phyloP scores from a whole-genome alignment of 352 stramenopile genomes.

The Globisporangium emineosum region DNA sequence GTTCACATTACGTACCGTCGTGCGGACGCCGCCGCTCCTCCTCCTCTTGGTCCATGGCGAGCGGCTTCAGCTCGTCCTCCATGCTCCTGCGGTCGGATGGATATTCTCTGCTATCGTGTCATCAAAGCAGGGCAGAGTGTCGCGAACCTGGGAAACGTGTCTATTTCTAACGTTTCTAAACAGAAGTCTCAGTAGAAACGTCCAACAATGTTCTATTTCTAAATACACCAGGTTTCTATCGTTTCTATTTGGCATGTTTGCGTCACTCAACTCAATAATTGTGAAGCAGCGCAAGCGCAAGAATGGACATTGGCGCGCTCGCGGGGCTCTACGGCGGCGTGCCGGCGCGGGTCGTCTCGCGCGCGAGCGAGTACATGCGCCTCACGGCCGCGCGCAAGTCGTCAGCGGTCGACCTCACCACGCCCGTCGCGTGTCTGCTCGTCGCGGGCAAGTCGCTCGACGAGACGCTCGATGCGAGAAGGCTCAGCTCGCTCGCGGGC shows the following conservation, averaged over 20 bases:
- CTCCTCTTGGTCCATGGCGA: not conserved
- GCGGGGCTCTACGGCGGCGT: conserved; percentile 51
- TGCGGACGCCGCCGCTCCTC: not conserved
- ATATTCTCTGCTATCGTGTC: conserved; percentile 10
- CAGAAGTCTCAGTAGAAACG: not conserved
- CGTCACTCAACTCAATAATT: not conserved
- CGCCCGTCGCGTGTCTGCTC: conserved; percentile 61
- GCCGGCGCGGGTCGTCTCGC: conserved; percentile 42
- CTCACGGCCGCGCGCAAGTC: conserved; percentile 45
- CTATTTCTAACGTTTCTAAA: not conserved
- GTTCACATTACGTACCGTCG: not conserved
- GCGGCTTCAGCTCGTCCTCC: conserved; percentile 9
- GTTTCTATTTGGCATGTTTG: not conserved
- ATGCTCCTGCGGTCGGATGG: not conserved
- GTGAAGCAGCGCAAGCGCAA: not conserved
- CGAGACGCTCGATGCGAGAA: conserved; percentile 43
- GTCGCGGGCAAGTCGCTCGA: conserved; percentile 50
- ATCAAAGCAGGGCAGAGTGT: conserved; percentile 1
- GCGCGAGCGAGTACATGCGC: conserved; percentile 53
- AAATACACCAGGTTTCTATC: not conserved
- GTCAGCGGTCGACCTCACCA: conserved; percentile 25
- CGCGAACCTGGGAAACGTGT: no score
- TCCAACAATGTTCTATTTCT: not conserved
- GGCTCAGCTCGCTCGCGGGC: conserved; percentile 37
- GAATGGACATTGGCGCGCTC: conserved; percentile 53